These are phyloP conservation scores for Penicillium herquei DNA, from an alignment of 495 filamentous ascomycete genomes.

Conservation along the genomic window DNA sequence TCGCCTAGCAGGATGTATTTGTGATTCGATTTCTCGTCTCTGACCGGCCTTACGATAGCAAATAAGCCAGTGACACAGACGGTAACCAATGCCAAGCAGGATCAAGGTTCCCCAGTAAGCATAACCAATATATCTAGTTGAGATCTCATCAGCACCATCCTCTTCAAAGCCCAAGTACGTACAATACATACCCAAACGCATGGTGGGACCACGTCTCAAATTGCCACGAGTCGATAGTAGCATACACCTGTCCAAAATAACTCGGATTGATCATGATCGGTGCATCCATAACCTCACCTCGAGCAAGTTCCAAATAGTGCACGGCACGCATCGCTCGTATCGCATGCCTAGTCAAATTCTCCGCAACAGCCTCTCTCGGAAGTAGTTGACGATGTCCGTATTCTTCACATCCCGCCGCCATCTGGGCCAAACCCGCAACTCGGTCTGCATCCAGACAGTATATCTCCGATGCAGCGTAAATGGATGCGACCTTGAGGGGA, in stretches of 20 bases:
- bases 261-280: conserved; percentile 31
- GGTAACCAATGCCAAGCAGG: conserved; percentile 24
- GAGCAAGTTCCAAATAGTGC: conserved; percentile 29
- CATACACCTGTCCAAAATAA: conserved; percentile 32
- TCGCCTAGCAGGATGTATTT: neutral
- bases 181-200: conserved; percentile 31
- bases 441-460: conserved; percentile 33
- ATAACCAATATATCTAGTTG: conserved; percentile 27
- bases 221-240: conserved; percentile 38
- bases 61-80: conserved; percentile 13
- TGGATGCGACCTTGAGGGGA: conserved; percentile 33
- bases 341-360: conserved; percentile 38
- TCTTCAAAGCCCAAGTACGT: too few relatives aligned
- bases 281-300: conserved; percentile 11
- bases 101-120: conserved; percentile 34
- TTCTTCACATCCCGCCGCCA: conserved; percentile 28
- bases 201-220: conserved; percentile 38
- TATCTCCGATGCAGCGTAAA: conserved; percentile 36
- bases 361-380: conserved; percentile 29
- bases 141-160: neutral
- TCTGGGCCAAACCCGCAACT: conserved; percentile 22
- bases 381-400: conserved; percentile 28
- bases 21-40: conserved; percentile 6
- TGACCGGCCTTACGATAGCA: neutral
- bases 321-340: conserved; percentile 32